Evolutionary conservation across 495 filamentous ascomycete species (phyloP).

Genomic region (Penicillium taxi): DNA sequence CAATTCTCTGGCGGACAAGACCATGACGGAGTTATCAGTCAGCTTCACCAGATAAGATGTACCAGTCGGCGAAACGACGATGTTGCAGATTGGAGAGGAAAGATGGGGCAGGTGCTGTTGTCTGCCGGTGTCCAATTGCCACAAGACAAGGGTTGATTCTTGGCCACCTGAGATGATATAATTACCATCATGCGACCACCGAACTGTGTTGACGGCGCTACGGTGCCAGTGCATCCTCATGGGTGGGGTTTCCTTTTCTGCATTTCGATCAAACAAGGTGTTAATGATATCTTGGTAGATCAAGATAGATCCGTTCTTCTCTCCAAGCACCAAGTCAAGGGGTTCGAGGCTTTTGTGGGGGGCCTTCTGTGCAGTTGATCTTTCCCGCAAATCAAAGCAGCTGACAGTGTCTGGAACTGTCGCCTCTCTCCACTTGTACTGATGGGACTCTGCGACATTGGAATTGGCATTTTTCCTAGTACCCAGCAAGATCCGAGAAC

Average conservation of each 20-base stretch:
- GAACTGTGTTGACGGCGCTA: slow-evolving; percentile 65
- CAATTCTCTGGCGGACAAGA: slow-evolving; percentile 83
- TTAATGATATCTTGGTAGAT: slow-evolving; percentile 66
- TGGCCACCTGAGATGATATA: slow-evolving; percentile 89
- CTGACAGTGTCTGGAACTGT: slow-evolving; percentile 26
- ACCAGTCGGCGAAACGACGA: slow-evolving; percentile 72
- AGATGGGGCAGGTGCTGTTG: slow-evolving; percentile 82
- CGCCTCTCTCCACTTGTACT: slow-evolving; percentile 48
- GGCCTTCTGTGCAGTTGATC: background rate
- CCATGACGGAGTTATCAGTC: slow-evolving; percentile 82
- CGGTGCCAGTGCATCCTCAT: slow-evolving; percentile 85
- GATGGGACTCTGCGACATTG: slow-evolving; percentile 12
- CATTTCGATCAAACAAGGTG: slow-evolving; percentile 40
- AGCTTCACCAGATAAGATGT: slow-evolving; percentile 74
- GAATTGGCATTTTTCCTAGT: slow-evolving; percentile 10
- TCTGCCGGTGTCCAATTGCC: slow-evolving; percentile 83
- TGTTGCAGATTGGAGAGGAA: slow-evolving; percentile 68
- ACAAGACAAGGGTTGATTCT: slow-evolving; percentile 87
- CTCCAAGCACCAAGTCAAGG: slow-evolving; percentile 68
- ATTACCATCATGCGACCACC: slow-evolving; percentile 93
- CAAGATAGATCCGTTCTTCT: slow-evolving; percentile 63
- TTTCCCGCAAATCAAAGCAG: slow-evolving; percentile 27
- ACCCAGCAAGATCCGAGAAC: slow-evolving; percentile 29
- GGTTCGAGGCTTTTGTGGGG: slow-evolving; percentile 25
- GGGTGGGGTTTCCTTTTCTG: slow-evolving; percentile 34